These are phyloP conservation scores for Atkinsonella texensis DNA, from an alignment of 2,329 filamentous ascomycete genomes.

Conservation along the genomic window DNA sequence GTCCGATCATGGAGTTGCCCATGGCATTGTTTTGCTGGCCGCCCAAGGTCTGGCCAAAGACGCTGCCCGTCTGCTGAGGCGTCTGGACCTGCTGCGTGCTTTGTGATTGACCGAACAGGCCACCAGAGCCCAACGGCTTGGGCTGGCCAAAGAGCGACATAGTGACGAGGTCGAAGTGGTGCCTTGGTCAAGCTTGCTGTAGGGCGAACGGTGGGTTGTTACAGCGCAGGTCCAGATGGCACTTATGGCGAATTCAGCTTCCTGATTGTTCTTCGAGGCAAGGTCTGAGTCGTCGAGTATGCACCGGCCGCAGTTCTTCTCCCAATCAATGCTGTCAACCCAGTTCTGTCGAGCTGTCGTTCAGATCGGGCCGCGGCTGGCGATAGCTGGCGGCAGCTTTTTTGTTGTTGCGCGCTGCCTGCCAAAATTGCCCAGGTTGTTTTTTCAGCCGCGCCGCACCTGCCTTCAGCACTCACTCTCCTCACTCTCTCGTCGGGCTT, in stretches of 20 bases:
- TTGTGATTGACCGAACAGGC: slow-evolving; percentile 28
- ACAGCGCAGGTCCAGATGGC: not conserved
- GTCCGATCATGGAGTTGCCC: slow-evolving; percentile 17
- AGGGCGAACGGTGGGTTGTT: not conserved
- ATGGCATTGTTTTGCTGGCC: slow-evolving; percentile 26
- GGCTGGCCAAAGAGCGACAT: slow-evolving; percentile 30
- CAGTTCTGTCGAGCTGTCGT: not conserved
- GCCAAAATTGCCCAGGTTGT: not conserved
- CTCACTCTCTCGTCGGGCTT: slow-evolving; percentile 14
- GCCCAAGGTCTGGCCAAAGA: slow-evolving; percentile 20
- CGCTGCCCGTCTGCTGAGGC: slow-evolving; percentile 13
- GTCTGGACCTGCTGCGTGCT: slow-evolving; percentile 20
- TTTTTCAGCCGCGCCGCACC: not conserved
- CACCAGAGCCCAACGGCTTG: slow-evolving; percentile 20
- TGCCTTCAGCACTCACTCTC: slow-evolving; percentile 5
- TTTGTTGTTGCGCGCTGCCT: slow-evolving; percentile 5
- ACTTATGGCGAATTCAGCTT: too few species aligned
- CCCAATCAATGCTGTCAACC: too few species aligned
- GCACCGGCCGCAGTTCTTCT: too few species aligned
- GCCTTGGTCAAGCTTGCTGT: slow-evolving; percentile 5
- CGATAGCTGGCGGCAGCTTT: not conserved
- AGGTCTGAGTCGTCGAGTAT: not conserved
- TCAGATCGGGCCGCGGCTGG: too few species aligned
- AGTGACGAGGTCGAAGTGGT: slow-evolving; percentile 1
- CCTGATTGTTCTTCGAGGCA: too few species aligned